Conservation (phyloP, 2,329 filamentous ascomycete species). For the Cercospora sp. region DNA sequence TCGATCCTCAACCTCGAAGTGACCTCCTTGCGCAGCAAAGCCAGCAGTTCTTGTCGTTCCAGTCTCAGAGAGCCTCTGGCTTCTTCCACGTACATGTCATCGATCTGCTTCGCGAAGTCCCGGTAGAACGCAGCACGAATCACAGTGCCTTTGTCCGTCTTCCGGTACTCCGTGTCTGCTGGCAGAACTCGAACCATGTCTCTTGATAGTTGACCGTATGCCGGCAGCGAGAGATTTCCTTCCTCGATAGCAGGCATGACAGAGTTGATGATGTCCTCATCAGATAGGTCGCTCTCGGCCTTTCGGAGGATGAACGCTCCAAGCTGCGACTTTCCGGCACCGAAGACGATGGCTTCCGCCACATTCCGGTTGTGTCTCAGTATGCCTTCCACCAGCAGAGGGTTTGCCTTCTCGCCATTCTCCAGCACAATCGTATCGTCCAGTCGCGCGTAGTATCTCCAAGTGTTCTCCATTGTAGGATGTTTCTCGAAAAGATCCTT, state of each 20-base stretch:
- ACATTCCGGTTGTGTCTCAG: constrained; percentile 57
- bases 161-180: constrained; percentile 49
- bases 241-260: constrained; percentile 55
- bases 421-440: constrained; percentile 52
- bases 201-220: constrained; percentile 55
- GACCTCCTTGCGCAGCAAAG: constrained; percentile 11
- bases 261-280: constrained; percentile 50
- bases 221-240: constrained; percentile 54
- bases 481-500: constrained; percentile 34
- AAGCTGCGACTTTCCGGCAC: constrained; percentile 54
- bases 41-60: constrained; percentile 6
- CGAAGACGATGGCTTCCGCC: constrained; percentile 60
- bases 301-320: constrained; percentile 56
- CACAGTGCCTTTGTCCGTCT: constrained; percentile 60
- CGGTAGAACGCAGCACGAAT: constrained; percentile 56
- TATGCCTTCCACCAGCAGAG: constrained; percentile 54
- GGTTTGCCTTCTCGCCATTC: constrained; percentile 55
- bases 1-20: constrained; percentile 6
- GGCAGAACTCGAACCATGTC: constrained; percentile 57
- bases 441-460: constrained; percentile 50
- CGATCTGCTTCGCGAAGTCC: constrained; percentile 52
- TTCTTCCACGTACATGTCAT: constrained; percentile 45
- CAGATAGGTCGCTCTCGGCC: constrained; percentile 47
- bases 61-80: constrained; percentile 15
- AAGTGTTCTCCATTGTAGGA: constrained; percentile 48